Base-by-base conservation (phyloP, 2,329 filamentous ascomycete genomes). In the Diaporthe vexans region DNA sequence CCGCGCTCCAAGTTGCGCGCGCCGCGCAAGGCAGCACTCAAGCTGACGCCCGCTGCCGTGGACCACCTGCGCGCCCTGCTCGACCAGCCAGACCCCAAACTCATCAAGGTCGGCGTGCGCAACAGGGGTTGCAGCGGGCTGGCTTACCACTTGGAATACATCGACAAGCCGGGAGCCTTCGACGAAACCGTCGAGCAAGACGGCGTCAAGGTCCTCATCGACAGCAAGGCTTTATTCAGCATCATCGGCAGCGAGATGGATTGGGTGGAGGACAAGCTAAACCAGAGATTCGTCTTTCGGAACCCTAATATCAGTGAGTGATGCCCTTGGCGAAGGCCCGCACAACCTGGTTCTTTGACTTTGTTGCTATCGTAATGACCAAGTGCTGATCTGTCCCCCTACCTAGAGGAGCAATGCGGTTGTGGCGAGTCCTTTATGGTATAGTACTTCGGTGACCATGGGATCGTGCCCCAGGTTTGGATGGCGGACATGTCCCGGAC, bases 231-330 rank as follows among this genome's bases (percentile, higher is more conserved):
- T 56, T 86, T 99, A 67, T 95, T 99, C 82, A 98, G 96, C 84
- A 98, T 99, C 71, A 98, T 99, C 79, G 97, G 97, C 7, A 98
- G 94, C 81, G 96, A 98, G 85, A 99, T 99, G 97, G 97, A 99
- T 81, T 99, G 96, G 95, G 89, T 96, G 15, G 95, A 98, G 85
- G 97, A 98, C 80, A 98, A 97, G 86, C 86, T 99, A 77, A 97
- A 93, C 82, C 91, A 95, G 84, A 89, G 94, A 77, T 99, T 99
- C 83, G 92, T 98, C 68, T 99, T 99, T 85, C 93, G 91, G 82
- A 99, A 99, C 83, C 97, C 97, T 2, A 99, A 99, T 81, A 98
- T 98, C 82, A 99, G 95, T 98, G 86, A 91, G 95, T 92, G 19
- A 59, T 17, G 3, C 35, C 2, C 35, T 21, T 21, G 11, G n/a